Evolutionary conservation across 495 filamentous ascomycete species (phyloP), one percentile per base, ranked within the genome.

Genomic region (Pyrenula massariospora): DNA sequence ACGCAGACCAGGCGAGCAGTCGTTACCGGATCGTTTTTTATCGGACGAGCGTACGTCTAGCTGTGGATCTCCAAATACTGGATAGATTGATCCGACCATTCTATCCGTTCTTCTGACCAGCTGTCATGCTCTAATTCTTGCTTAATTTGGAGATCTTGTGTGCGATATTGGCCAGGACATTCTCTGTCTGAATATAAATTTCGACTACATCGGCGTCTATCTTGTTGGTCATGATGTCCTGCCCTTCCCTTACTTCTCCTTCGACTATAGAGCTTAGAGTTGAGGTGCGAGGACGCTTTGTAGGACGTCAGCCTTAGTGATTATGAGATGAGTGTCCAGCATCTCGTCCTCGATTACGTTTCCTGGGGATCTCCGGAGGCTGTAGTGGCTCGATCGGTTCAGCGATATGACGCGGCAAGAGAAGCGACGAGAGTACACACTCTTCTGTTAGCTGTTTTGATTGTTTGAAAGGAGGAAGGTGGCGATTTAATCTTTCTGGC

Each of bases 331-430:
- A 48, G 54, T 58, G n/a, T 53, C n/a, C 20, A 36, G 10, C 59
- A 52, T 57, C 56, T 57, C 56, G 49, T 15, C 31, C 54, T 59
- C 57, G 56, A 59, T 63, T 62, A 24, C 57, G 59, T 62, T 62
- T 59, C 50, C 31, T 24, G 54, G 23, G 53, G n/a, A 50, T 48
- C 21, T 25, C 59, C 1, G 54, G 55, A 12, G 50, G 53, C 36
- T 62, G n/a, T n/a, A n/a, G n/a, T n/a, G n/a, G n/a, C n/a, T n/a
- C n/a, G n/a, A n/a, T n/a, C n/a, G n/a, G n/a, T n/a, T n/a, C n/a
- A n/a, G n/a, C n/a, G n/a, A n/a, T n/a, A n/a, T n/a, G n/a, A n/a
- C n/a, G n/a, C n/a, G n/a, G n/a, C n/a, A n/a, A n/a, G n/a, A n/a
- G n/a, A n/a, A n/a, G n/a, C n/a, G n/a, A n/a, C n/a, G n/a, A n/a